Base-by-base conservation (phyloP, 1,284 basidiomycete genomes). In the Tetrapyrgos nigripes region DNA sequence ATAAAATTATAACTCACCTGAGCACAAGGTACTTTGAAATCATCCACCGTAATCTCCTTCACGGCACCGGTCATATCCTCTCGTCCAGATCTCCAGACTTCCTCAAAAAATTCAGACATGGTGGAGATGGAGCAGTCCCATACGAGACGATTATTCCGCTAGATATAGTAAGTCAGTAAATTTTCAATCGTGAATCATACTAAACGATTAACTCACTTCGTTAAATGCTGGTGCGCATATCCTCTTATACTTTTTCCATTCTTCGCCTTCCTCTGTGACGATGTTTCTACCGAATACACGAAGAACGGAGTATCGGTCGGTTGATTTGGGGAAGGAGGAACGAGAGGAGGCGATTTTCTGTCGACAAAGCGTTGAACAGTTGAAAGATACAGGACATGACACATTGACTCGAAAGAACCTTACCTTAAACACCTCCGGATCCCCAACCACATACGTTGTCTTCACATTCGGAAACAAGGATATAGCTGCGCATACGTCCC, bases 131-230 rank as follows among this genome's bases (percentile, higher is more conserved):
- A 79, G 63, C 83, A 81, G 40, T 82, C 77, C 83, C 83, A 86
- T 1, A 86, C 85, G 33, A 87, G 70, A 50, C 72, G 79, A 64
- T 84, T 86, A 66, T 87, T 85, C 47, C 73, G 75, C 79, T 81
- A 19, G 9, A n/a, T n/a, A n/a, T n/a, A 9, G 28, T 11, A 11
- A 6, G 6, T 19, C 40, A 28, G 11, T 19, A 2, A 33, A 1
- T 23, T n/a, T 40, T 40, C 37, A 40, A 17, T 27, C n/a, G n/a
- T 27, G 31, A 10, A 23, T 6, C 14, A 29, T 9, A 24, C 19
- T 28, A 9, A 23, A 17, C 13, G 2, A 8, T 21, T 14, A 43
- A 33, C 57, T 23, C 35, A 79, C 77, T 66, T 78, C 76, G 2
- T 74, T 76, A 62, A 79, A 78, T 6, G 75, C 69, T 0, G 77